Evolutionary conservation across 2,329 filamentous ascomycete genomes (phyloP).

Genomic region (Aureobasidium subglaciale): DNA sequence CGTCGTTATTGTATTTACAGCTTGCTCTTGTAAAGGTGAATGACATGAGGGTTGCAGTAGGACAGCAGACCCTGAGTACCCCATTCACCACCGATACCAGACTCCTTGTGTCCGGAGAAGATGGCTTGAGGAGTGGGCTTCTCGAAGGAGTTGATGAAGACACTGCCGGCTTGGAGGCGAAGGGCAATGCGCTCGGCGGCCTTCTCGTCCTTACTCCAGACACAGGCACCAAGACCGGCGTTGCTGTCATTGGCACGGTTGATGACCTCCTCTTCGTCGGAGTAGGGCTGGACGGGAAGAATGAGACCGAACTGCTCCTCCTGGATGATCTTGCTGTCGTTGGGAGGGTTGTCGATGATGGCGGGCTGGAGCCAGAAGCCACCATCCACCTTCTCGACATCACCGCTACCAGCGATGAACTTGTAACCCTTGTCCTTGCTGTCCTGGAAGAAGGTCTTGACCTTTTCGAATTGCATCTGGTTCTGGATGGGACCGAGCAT

Average conservation of each 20-base stretch:
- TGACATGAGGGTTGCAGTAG: constrained; percentile 42
- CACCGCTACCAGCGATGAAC: constrained; percentile 47
- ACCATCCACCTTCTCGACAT: constrained; percentile 34
- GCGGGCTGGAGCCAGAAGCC: constrained; percentile 37
- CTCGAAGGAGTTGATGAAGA: constrained; percentile 49
- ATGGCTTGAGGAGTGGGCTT: constrained; percentile 39
- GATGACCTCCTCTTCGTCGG: constrained; percentile 41
- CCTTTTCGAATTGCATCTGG: constrained; percentile 48
- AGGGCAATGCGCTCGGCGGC: constrained; percentile 42
- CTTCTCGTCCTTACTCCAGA: constrained; percentile 46
- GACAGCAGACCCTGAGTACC: constrained; percentile 38
- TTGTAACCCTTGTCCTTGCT: constrained; percentile 37
- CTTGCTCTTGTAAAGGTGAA: constrained; percentile 40
- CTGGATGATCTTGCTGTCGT: constrained; percentile 32
- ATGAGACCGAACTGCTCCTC: constrained; percentile 48
- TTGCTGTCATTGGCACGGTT: constrained; percentile 42
- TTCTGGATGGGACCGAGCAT: constrained; percentile 55
- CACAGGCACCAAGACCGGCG: constrained; percentile 47
- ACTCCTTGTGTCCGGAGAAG: constrained; percentile 64
- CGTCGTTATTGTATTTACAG: constrained; percentile 7
- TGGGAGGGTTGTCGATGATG: constrained; percentile 42
- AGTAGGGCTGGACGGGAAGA: constrained; percentile 40
- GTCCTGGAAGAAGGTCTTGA: constrained; percentile 36
- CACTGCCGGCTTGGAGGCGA: constrained; percentile 46
- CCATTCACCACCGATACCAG: constrained; percentile 68